These are phyloP conservation scores for Chlorella sp. DNA, from an alignment of 139 green algal genomes.

Conservation along the genomic window DNA sequence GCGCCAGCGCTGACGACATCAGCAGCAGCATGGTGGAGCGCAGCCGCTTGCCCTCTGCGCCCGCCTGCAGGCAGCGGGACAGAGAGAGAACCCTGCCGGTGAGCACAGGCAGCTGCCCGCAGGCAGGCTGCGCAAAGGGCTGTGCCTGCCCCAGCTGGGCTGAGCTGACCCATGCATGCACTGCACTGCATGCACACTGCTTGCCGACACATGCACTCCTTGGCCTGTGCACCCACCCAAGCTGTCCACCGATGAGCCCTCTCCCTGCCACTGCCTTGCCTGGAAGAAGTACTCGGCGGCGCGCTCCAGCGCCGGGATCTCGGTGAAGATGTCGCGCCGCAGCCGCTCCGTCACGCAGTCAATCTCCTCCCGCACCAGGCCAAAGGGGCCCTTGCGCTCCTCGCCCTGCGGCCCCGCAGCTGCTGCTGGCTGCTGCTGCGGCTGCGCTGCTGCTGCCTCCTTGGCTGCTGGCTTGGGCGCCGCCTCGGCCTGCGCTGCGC, in stretches of 20 bases:
- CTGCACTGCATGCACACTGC: too few species aligned
- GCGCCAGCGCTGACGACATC: conserved; percentile 84
- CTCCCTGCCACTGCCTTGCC: neutral
- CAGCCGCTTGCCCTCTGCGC: conserved; percentile 94
- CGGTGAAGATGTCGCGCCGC: conserved; percentile 72
- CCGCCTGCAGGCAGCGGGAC: conserved; percentile 40
- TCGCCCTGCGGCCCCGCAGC: neutral
- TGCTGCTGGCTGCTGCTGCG: too few species aligned
- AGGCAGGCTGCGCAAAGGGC: too few species aligned
- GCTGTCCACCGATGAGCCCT: too few species aligned
- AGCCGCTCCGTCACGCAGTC: conserved; percentile 85
- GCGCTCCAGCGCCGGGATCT: conserved; percentile 85
- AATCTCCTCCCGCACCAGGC: conserved; percentile 79
- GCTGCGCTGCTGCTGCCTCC: conserved; percentile 18
- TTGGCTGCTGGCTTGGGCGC: neutral
- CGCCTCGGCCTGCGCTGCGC: neutral
- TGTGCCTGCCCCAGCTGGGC: too few species aligned
- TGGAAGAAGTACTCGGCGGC: conserved; percentile 94
- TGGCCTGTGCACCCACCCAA: too few species aligned
- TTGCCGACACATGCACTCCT: too few species aligned
- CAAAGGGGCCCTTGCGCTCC: conserved; percentile 61
- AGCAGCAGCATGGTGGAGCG: conserved; percentile 90
- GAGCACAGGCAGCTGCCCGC: too few species aligned
- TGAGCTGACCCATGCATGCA: too few species aligned
- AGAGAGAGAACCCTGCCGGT: too few species aligned